These are phyloP conservation scores for Penicillium verhagenii DNA, from an alignment of 495 filamentous ascomycete genomes.

Conservation along the genomic window DNA sequence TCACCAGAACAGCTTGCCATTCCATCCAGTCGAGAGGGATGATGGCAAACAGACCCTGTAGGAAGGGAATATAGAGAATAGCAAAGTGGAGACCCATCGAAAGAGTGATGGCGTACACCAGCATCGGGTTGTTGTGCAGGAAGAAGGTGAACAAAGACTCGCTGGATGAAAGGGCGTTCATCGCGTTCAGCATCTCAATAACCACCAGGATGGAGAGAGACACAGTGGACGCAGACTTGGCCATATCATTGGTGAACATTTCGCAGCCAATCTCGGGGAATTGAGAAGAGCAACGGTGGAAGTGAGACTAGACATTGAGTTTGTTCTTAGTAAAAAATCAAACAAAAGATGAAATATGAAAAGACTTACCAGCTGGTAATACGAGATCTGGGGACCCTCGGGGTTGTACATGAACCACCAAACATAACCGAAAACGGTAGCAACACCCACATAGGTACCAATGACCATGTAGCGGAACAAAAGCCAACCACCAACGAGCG, in stretches of 20 bases:
- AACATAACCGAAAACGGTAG: constrained; percentile 95
- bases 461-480: constrained; percentile 98
- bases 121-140: constrained; percentile 94
- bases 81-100: constrained; percentile 98
- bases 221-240: constrained; percentile 91
- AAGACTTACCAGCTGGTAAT: constrained; percentile 73
- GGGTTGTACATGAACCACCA: constrained; percentile 99
- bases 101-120: constrained; percentile 88
- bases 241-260: constrained; percentile 89
- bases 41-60: constrained; percentile 89
- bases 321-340: constrained; percentile 7
- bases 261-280: constrained; percentile 92
- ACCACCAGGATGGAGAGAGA: constrained; percentile 90
- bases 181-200: constrained; percentile 99
- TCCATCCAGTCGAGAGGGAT: constrained; percentile 83
- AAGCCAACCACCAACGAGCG: constrained; percentile 89
- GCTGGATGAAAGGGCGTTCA: constrained; percentile 95
- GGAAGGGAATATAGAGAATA: constrained; percentile 86
- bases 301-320: constrained; percentile 62
- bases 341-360: background rate
- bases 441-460: constrained; percentile 89
- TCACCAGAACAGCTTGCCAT: constrained; percentile 88
- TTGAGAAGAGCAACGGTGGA: constrained; percentile 83
- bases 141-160: constrained; percentile 93
- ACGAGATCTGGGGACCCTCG: constrained; percentile 87